Evolutionary conservation across 1,284 basidiomycete species (phyloP), one percentile per base, ranked within the genome.

Genomic region (Malassezia obtusa): DNA sequence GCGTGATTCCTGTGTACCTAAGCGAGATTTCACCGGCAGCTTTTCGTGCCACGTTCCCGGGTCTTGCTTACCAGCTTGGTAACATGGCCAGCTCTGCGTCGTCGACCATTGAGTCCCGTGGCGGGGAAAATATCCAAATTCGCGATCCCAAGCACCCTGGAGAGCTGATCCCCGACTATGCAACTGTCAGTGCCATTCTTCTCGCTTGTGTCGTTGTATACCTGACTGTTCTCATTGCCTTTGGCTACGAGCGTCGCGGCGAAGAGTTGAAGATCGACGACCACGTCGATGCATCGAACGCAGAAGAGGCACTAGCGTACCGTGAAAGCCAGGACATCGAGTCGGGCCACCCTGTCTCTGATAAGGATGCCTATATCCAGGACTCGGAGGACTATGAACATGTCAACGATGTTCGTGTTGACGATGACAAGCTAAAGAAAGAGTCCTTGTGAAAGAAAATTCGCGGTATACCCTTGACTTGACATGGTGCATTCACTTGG

Each of bases 21-120:
- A 81, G 84, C 3, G 92, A 96, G 75, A 83, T 91, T 76, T 85
- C 87, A 0, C 89, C 90, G 0, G 84, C 89, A 0, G 89, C 88
- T 0, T 96, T 94, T 81, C 81, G 91, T 49, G 88, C 89, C 8
- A 86, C 87, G 0, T 95, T 92, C 79, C 85, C 86, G 19, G 91
- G 91, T 61, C 81, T 92, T 0, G 84, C 86, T 0, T 96, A 92
- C 76, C 90, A 94, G 53, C 61, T 75, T 35, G 75, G 75, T 52
- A 77, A 75, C 64, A 92, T 92, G 85, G 82, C 91, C 8, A 88
- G 86, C 0, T 82, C 84, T 0, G 87, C 88, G 0, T 85, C 87
- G 4, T 82, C 88, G 0, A 89, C 94, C 73, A 92, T 96, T 63
- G 90, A 95, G 80, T 83, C 90, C 1, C 82, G 83, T 78, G 78